phyloP scores from a whole-genome alignment of 108 stramenopile genomes.

The Chaetoceros tenuissimus region DNA sequence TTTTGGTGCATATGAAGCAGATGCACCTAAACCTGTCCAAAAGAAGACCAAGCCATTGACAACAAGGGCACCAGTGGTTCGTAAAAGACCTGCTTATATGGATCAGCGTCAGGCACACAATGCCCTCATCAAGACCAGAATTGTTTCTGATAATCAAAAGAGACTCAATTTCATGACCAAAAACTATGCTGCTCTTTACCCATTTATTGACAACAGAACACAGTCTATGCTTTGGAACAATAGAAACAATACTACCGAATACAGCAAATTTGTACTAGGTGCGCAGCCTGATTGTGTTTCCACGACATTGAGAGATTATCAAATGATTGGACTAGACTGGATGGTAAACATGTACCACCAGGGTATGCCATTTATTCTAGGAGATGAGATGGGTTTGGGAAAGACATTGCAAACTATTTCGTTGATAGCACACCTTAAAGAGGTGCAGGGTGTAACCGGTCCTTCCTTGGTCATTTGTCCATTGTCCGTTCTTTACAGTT shows the following conservation, averaged over 20 bases:
- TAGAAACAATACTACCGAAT: not conserved
- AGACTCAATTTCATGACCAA: constrained; percentile 23
- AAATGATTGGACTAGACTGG: constrained; percentile 81
- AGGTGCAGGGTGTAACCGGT: constrained; percentile 34
- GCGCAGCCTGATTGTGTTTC: constrained; percentile 17
- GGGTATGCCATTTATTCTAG: constrained; percentile 73
- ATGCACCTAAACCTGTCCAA: constrained; percentile 8
- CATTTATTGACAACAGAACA: constrained; percentile 27
- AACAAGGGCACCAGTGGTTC: not conserved
- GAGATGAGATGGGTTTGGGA: constrained; percentile 84
- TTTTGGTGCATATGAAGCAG: constrained; percentile 16
- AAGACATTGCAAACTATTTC: constrained; percentile 93
- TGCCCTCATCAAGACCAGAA: constrained; percentile 12
- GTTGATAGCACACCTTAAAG: constrained; percentile 69
- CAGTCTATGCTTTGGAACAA: not conserved
- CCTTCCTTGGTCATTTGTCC: constrained; percentile 89
- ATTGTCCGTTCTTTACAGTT: constrained; percentile 69
- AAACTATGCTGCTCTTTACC: constrained; percentile 13
- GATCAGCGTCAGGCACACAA: constrained; percentile 18
- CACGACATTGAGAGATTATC: constrained; percentile 77
- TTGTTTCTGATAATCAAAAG: constrained; percentile 5
- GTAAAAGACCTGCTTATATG: constrained; percentile 8
- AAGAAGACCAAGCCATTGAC: not conserved
- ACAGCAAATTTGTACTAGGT: not conserved
- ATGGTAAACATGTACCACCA: constrained; percentile 69